Conservation (phyloP, 2,329 filamentous ascomycete genomes). For the Dothidotthia symphoricarpi region DNA sequence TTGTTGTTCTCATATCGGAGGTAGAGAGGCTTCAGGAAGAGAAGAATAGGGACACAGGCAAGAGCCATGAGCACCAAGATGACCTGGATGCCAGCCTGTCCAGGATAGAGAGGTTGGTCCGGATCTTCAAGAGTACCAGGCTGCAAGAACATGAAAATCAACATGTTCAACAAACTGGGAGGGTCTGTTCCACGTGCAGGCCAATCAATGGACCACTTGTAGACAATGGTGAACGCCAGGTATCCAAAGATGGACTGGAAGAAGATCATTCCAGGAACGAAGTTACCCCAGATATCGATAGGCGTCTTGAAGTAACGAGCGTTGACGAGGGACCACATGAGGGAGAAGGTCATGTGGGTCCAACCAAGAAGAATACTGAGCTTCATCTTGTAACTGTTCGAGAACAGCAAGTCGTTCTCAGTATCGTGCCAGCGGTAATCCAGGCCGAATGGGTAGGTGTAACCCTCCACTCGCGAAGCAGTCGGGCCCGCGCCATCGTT, state of each 20-base stretch:
- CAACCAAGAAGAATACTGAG: constrained; percentile 96
- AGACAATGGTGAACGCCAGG: constrained; percentile 87
- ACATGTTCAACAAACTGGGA: constrained; percentile 93
- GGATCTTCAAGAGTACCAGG: constrained; percentile 72
- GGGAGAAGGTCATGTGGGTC: constrained; percentile 98
- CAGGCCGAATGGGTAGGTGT: constrained; percentile 92
- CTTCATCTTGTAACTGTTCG: constrained; percentile 99
- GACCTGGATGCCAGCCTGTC: constrained; percentile 74
- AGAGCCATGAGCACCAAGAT: constrained; percentile 79
- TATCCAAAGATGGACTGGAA: constrained; percentile 99
- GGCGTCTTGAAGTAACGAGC: constrained; percentile 91
- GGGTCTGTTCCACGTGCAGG: constrained; percentile 63
- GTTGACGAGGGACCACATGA: constrained; percentile 90
- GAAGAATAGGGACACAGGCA: constrained; percentile 80
- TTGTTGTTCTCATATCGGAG: constrained; percentile 91
- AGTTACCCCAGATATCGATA: constrained; percentile 96
- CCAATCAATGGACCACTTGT: constrained; percentile 97
- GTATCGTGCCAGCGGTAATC: constrained; percentile 97
- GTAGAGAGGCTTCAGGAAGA: constrained; percentile 95
- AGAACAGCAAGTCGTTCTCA: constrained; percentile 92
- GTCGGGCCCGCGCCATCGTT: constrained; percentile 62
- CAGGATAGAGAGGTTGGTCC: constrained; percentile 64
- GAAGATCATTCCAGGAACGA: constrained; percentile 97
- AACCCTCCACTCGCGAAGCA: constrained; percentile 64
- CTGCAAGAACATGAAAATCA: constrained; percentile 98